Percentiles rank a stretch among this genome's conserved stretches.
Evolutionary conservation across 306 rosid genomes (phyloP).

Genomic region (Gastrolobium bilobum): DNA sequence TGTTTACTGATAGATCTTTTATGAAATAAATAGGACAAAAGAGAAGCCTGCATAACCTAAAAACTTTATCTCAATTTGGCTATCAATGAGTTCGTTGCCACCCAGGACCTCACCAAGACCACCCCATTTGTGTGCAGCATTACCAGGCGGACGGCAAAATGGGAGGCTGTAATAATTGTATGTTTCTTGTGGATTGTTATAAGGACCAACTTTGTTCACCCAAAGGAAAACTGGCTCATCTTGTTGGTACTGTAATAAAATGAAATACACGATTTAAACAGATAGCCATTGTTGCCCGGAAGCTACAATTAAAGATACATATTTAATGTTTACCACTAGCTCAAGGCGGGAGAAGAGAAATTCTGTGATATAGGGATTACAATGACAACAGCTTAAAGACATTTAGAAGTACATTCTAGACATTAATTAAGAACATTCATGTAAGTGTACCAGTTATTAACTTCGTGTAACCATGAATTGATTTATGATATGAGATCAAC

Average conservation of each 20-base stretch:
- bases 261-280: conserved; percentile 22
- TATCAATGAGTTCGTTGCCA: conserved; percentile 96
- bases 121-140: conserved; percentile 95
- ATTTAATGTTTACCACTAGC: conserved; percentile 4
- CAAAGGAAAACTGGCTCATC: conserved; percentile 82
- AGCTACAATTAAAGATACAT: conserved; percentile 18
- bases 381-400: conserved; percentile 6
- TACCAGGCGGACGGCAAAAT: conserved; percentile 74
- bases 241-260: conserved; percentile 74
- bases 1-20: conserved; percentile 27
- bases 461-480: conserved; percentile 12
- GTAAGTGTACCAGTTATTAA: background rate
- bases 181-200: conserved; percentile 98
- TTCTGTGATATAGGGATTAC: background rate
- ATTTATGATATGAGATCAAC: background rate
- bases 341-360: conserved; percentile 3
- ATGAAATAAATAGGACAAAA: conserved; percentile 39
- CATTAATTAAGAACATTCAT: conserved; percentile 21
- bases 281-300: conserved; percentile 13
- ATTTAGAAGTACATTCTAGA: conserved; percentile 25
- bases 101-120: conserved; percentile 99
- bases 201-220: conserved; percentile 99
- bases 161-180: conserved; percentile 97
- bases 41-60: conserved; percentile 64
- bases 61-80: conserved; percentile 83